phyloP scores from a whole-genome alignment of 2,329 filamentous ascomycete genomes.

The Ophiostoma piceae region DNA sequence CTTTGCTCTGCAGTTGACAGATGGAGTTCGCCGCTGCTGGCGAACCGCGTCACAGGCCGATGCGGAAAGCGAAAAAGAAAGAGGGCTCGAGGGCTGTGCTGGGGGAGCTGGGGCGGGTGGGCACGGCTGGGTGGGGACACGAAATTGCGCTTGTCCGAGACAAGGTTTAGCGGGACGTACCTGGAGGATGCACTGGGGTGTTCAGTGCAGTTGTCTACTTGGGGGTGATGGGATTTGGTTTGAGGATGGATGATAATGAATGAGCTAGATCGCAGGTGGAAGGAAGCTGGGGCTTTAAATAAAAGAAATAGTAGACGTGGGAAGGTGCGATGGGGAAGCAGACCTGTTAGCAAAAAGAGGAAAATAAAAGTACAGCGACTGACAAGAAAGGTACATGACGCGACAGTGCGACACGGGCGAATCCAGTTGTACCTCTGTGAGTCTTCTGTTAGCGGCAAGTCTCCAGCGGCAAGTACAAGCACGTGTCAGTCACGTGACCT shows the following conservation, averaged over 20 bases:
- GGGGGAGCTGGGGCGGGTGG: neutral
- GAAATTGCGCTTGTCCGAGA: slow-evolving; percentile 15
- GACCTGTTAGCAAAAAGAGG: too few relatives aligned
- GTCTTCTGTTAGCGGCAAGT: too few relatives aligned
- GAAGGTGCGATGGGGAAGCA: too few relatives aligned
- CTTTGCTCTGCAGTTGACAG: neutral
- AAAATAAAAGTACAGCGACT: too few relatives aligned
- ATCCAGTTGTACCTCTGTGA: too few relatives aligned
- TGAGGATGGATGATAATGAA: neutral
- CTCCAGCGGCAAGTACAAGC: too few relatives aligned
- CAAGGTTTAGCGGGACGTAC: neutral
- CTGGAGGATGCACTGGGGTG: neutral
- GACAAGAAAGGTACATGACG: too few relatives aligned
- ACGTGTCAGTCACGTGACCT: too few relatives aligned
- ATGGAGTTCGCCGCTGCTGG: neutral
- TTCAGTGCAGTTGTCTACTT: neutral
- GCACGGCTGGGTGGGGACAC: neutral
- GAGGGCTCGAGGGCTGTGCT: slow-evolving; percentile 1
- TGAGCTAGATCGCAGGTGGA: too few relatives aligned
- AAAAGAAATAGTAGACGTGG: too few relatives aligned
- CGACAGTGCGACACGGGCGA: too few relatives aligned
- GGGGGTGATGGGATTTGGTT: neutral
- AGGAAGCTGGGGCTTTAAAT: too few relatives aligned
- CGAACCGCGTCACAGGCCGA: slow-evolving; percentile 13
- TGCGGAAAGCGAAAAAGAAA: neutral